A percentile compares a stretch with the other conserved stretches of the same genome.
Evolutionary conservation across 495 filamentous ascomycete genomes (phyloP).

Genomic region (Astrocystis sublimbata): DNA sequence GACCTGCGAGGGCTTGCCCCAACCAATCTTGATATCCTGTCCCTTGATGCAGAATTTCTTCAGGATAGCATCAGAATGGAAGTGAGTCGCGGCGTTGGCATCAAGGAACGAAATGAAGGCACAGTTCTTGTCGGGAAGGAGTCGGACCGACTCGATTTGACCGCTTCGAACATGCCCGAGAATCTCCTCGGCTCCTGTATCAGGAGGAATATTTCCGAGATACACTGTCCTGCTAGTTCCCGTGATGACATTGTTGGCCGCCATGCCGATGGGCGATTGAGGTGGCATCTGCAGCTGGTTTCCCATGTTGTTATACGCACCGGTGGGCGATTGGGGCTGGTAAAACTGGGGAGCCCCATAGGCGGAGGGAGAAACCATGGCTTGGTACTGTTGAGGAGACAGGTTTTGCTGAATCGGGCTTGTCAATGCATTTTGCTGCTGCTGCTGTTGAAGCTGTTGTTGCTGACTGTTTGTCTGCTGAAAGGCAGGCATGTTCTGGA

Average conservation of each 20-base stretch:
- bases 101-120: conserved; percentile 99
- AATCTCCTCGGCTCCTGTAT: conserved; percentile 98
- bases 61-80: conserved; percentile 98
- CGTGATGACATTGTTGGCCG: conserved; percentile 77
- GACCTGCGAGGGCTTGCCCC: conserved; percentile 98
- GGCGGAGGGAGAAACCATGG: conserved; percentile 72
- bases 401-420: conserved; percentile 56
- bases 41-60: conserved; percentile 98
- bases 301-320: conserved; percentile 65
- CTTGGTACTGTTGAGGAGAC: conserved; percentile 74
- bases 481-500: conserved; percentile 78
- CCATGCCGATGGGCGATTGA: conserved; percentile 68
- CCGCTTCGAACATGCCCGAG: conserved; percentile 95
- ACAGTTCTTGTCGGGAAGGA: conserved; percentile 98
- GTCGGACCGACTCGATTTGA: conserved; percentile 95
- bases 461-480: conserved; percentile 57
- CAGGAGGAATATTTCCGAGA: conserved; percentile 94
- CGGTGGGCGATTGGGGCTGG: conserved; percentile 83
- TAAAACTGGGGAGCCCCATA: conserved; percentile 74
- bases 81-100: conserved; percentile 94
- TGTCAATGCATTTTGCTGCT: conserved; percentile 26
- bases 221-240: conserved; percentile 96
- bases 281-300: conserved; percentile 57
- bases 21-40: conserved; percentile 98
- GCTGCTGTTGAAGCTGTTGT: conserved; percentile 48